Base-by-base conservation (phyloP, 495 filamentous ascomycete species). In the Penicillium simplicissimum region DNA sequence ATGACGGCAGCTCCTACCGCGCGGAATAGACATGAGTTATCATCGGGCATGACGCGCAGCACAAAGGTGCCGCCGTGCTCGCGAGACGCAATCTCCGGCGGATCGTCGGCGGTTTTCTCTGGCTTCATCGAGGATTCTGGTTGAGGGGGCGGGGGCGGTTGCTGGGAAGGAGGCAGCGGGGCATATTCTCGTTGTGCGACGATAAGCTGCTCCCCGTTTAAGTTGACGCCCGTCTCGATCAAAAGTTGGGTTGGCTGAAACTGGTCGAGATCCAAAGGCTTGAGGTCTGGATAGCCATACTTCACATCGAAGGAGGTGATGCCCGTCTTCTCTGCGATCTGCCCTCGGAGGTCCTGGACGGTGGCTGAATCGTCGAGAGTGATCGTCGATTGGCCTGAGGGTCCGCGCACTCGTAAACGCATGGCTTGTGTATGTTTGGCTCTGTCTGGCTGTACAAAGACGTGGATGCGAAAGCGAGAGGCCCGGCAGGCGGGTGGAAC, bases 21-120 rank as follows among this genome's bases (percentile, higher is more conserved):
- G 10, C 92, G 89, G 74, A 98, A 98, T 60, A 98, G 87, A 74
- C 95, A 98, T 47, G 87, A 90, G 74, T 97, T 97, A 71, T 98
- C 95, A 69, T 97, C 95, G 10, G 93, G 91, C 95, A 98, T 97
- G 36, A 98, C 91, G 3, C 95, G 88, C 6, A 97, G 85, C 33
- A 96, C 87, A 28, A 93, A 75, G 0, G 85, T 90, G 28, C 87
- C 87, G 10, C 77, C 77, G 55, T 84, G 86, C 21, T 81, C 76
- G 23, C 86, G 80, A 3, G 91, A 76, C 0, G 85, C 77, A n/a
- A 91, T 70, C 67, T 91, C 88, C 0, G 90, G 90, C 7, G 89
- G 85, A 64, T 93, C 90, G 31, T 78, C 77, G 8, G 73, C 63
- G 10, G 60, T 23, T 21, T 45, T 57, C 47, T 64, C 48, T 52